Base-by-base conservation (phyloP, 208 protist species). In the Spongospora subterranea region DNA sequence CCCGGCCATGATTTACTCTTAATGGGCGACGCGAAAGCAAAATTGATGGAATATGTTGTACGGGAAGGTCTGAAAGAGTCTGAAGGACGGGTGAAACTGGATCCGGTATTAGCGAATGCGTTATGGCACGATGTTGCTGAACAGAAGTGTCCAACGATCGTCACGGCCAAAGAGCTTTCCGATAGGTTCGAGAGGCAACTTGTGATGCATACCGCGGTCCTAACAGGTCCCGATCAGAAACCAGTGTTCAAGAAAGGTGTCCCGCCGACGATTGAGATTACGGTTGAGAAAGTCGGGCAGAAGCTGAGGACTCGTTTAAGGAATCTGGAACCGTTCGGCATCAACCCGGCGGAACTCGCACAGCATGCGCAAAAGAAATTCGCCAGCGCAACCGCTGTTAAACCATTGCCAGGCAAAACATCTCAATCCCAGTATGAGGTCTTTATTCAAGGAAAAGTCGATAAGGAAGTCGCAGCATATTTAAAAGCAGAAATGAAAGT, bases 281-380 rank as follows among this genome's bases (percentile, higher is more conserved):
- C 35, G 17, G 71, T 82, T 6, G 71, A 82, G 17, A 35, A 43
- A 13, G 71, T 43, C 71, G 71, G 71, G n/a, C n/a, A 82, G 35
- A 35, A 43, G 71, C 6, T 82, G 6, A 6, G 71, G 35, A 82
- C 71, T 35, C 71, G 71, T 20, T 6, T 82, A 43, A 82, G 35
- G 71, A 82, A 82, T n/a, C 71, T 82, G 71, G 71, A 82, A 82
- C 17, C 71, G 6, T 82, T 82, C 71, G 71, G 71, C n/a, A 6
- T 82, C 17, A n/a, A 82, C 71, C n/a, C 71, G 71, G n/a, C 6
- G 6, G 71, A 39, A 6, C 11, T 82, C 13, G 71, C 71, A 20
- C 71, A 43, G 35, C 40, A 35, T 20, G 71, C 17, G 71, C 71
- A 82, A n/a, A 82, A 82, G 40, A 6, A 17, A 43, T 82, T 82